Conservation (phyloP, 2,329 filamentous ascomycete species). For the Aureobasidium leucospermi region DNA sequence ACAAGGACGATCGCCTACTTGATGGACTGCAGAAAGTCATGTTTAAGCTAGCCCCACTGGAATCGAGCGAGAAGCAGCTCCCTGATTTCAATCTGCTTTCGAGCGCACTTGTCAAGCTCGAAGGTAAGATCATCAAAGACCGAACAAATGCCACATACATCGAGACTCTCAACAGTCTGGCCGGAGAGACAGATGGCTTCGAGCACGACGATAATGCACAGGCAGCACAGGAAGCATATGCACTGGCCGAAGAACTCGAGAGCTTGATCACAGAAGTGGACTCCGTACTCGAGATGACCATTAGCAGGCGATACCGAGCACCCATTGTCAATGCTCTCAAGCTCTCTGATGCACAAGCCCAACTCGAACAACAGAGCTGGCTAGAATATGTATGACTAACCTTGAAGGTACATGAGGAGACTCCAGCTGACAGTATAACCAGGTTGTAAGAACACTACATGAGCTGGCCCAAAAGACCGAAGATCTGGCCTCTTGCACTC, state of each 20-base stretch:
- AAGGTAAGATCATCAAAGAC: conserved; percentile 34
- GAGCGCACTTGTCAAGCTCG: conserved; percentile 33
- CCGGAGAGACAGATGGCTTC: conserved; percentile 39
- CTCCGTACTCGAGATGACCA: conserved; percentile 62
- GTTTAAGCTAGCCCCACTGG: conserved; percentile 42
- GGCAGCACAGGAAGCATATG: background rate
- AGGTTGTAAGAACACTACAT: conserved; percentile 23
- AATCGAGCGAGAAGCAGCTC: conserved; percentile 22
- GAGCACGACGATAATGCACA: conserved; percentile 26
- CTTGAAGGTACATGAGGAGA: background rate
- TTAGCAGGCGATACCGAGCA: conserved; percentile 59
- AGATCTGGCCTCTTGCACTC: conserved; percentile 21
- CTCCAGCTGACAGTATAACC: background rate
- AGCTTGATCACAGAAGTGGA: conserved; percentile 63
- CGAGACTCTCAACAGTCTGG: background rate
- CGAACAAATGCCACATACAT: conserved; percentile 46
- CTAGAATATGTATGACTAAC: conserved; percentile 36
- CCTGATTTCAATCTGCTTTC: conserved; percentile 51
- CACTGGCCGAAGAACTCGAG: conserved; percentile 31
- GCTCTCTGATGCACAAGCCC: conserved; percentile 29
- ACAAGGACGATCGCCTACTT: conserved; percentile 56
- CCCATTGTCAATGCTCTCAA: conserved; percentile 45
- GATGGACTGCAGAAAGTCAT: conserved; percentile 60
- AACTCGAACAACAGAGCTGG: conserved; percentile 33
- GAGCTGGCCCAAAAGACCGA: conserved; percentile 32